Evolutionary conservation across 2,329 filamentous ascomycete genomes (phyloP).

Genomic region (Whalleya microplaca): DNA sequence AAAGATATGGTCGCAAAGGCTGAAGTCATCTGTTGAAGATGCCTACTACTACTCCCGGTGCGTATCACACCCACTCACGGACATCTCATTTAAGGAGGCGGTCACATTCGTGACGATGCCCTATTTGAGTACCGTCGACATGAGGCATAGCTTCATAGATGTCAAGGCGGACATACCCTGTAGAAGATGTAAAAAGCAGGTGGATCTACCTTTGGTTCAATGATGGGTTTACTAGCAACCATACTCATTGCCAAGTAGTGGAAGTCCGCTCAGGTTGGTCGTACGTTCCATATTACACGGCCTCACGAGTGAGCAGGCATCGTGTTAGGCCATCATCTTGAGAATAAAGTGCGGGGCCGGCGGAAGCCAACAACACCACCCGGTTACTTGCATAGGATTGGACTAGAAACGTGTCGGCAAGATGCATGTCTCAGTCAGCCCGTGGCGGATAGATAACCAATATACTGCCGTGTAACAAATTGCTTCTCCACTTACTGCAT

Average conservation of each 20-base stretch:
- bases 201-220: background rate
- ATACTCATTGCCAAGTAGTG: background rate
- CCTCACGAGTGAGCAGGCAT: background rate
- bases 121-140: background rate
- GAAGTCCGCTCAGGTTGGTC: background rate
- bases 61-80: background rate
- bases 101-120: background rate
- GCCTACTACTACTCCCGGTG: background rate
- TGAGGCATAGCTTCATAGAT: background rate
- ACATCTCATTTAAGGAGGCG: background rate
- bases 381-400: slow-evolving; percentile 1
- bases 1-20: slow-evolving; percentile 37
- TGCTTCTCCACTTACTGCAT: slow-evolving; percentile 4
- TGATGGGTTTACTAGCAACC: background rate
- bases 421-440: background rate
- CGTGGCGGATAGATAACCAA: slow-evolving; percentile 34
- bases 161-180: background rate
- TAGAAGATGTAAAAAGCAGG: background rate
- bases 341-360: background rate
- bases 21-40: slow-evolving; percentile 41
- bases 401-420: background rate
- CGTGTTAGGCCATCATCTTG: background rate
- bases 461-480: slow-evolving; percentile 28
- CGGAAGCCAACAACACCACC: background rate
- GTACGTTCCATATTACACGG: background rate